These are phyloP conservation scores for Syncephalastrum racemosum DNA, from an alignment of 371 early-diverging fungal species.

Conservation along the genomic window DNA sequence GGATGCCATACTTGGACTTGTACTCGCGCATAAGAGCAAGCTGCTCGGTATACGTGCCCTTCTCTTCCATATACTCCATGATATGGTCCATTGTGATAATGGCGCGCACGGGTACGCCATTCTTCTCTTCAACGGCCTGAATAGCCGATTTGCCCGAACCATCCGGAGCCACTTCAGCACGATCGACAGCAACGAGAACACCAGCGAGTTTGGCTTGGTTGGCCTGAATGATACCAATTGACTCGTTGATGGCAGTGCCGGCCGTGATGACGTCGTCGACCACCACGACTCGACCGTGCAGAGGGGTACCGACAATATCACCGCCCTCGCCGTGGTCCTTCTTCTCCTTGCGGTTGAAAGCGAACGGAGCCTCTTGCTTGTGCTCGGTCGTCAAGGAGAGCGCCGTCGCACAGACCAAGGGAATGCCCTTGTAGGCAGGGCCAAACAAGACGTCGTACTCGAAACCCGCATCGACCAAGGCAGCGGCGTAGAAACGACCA, in stretches of 20 bases:
- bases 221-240: conserved; percentile 73
- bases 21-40: conserved; percentile 69
- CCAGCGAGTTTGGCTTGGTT: conserved; percentile 69
- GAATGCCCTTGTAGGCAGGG: conserved; percentile 98
- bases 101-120: conserved; percentile 75
- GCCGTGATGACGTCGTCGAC: conserved; percentile 99
- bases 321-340: conserved; percentile 99
- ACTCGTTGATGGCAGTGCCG: conserved; percentile 95
- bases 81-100: conserved; percentile 89
- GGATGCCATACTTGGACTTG: conserved; percentile 71
- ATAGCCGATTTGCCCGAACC: conserved; percentile 86
- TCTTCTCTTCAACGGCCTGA: conserved; percentile 86
- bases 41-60: conserved; percentile 68
- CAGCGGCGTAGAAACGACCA: conserved; percentile 88
- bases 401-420: conserved; percentile 84
- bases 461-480: conserved; percentile 69
- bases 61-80: conserved; percentile 84
- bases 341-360: conserved; percentile 97
- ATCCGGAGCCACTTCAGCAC: conserved; percentile 78
- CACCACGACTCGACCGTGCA: conserved; percentile 78
- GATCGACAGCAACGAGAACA: conserved; percentile 91
- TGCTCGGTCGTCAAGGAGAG: conserved; percentile 67
- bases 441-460: conserved; percentile 92
- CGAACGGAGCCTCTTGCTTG: conserved; percentile 72
- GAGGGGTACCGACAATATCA: conserved; percentile 84